These are phyloP conservation scores for Kuraishia piskuri DNA, from an alignment of 805 yeast genomes.

Conservation along the genomic window DNA sequence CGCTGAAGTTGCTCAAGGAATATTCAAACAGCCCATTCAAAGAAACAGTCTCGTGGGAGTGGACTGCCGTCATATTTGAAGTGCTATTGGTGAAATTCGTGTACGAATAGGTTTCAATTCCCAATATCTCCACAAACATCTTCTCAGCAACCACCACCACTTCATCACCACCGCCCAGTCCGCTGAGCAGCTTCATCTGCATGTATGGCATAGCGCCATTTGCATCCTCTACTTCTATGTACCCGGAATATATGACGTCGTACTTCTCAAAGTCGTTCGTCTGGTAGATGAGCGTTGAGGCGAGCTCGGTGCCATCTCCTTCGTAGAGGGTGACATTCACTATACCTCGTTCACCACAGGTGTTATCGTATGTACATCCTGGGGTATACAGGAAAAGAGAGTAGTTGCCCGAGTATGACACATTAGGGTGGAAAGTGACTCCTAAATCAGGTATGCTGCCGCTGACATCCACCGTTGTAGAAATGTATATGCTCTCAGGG, in stretches of 20 bases:
- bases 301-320: slow-evolving; percentile 32
- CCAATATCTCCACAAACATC: slow-evolving; percentile 39
- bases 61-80: slow-evolving; percentile 6
- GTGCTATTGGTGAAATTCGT: slow-evolving; percentile 20
- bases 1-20: slow-evolving; percentile 52
- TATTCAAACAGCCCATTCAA: slow-evolving; percentile 83
- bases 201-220: slow-evolving; percentile 32
- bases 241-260: slow-evolving; percentile 70
- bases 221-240: slow-evolving; percentile 35
- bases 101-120: slow-evolving; percentile 31
- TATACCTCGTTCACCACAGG: slow-evolving; percentile 66
- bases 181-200: slow-evolving; percentile 19
- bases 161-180: slow-evolving; percentile 10
- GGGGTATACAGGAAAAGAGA: slow-evolving; percentile 73
- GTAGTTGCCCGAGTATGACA: slow-evolving; percentile 68
- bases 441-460: slow-evolving; percentile 23
- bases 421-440: slow-evolving; percentile 56
- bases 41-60: slow-evolving; percentile 18
- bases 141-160: slow-evolving; percentile 67
- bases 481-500: slow-evolving; percentile 2
- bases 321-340: slow-evolving; percentile 67
- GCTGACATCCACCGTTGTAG: slow-evolving; percentile 8
- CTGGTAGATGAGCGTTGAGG: slow-evolving; percentile 53
- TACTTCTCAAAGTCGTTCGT: slow-evolving; percentile 75
- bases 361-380: slow-evolving; percentile 63